A percentile compares a stretch with the other conserved stretches of the same genome.
Evolutionary conservation across 2,329 filamentous ascomycete genomes (phyloP).

Genomic region (Alternaria arbusti): DNA sequence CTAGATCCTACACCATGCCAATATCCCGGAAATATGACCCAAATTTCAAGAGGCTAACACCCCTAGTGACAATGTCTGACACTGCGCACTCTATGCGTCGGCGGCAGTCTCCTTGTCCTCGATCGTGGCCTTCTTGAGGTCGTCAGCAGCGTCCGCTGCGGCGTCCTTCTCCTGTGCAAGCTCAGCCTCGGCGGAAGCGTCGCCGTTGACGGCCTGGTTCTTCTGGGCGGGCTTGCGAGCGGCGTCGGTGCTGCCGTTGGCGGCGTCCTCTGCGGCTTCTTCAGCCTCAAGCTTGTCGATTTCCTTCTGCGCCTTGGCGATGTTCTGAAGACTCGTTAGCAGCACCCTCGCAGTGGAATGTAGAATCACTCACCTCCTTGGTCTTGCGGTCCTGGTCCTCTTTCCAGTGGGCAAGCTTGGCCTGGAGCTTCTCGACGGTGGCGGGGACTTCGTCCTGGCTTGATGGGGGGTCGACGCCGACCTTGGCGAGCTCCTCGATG

Average conservation of each 20-base stretch:
- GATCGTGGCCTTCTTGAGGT: constrained; percentile 65
- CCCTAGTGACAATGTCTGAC: constrained; percentile 5
- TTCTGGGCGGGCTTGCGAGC: constrained; percentile 61
- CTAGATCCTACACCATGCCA: constrained; percentile 24
- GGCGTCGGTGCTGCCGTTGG: constrained; percentile 61
- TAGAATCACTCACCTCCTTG: constrained; percentile 71
- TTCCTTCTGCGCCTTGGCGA: constrained; percentile 94
- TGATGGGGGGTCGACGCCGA: constrained; percentile 88
- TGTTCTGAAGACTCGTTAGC: constrained; percentile 69
- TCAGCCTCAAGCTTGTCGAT: constrained; percentile 84
- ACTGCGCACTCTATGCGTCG: constrained; percentile 30
- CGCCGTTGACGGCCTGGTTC: constrained; percentile 60
- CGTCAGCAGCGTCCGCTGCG: constrained; percentile 64
- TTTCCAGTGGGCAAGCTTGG: constrained; percentile 92
- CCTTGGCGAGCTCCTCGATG: constrained; percentile 84
- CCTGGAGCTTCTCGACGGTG: constrained; percentile 86
- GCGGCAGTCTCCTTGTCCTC: constrained; percentile 56
- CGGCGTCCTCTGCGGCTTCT: constrained; percentile 58
- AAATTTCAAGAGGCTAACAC: constrained; percentile 17
- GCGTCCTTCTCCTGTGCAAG: constrained; percentile 64
- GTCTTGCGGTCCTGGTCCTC: constrained; percentile 88
- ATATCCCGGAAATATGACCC: constrained; percentile 25
- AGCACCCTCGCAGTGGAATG: not conserved
- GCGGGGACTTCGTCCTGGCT: constrained; percentile 80
- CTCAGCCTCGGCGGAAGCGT: constrained; percentile 60